Base-by-base conservation (phyloP, 2,329 filamentous ascomycete species). In the Gaeumannomyces tritici region DNA sequence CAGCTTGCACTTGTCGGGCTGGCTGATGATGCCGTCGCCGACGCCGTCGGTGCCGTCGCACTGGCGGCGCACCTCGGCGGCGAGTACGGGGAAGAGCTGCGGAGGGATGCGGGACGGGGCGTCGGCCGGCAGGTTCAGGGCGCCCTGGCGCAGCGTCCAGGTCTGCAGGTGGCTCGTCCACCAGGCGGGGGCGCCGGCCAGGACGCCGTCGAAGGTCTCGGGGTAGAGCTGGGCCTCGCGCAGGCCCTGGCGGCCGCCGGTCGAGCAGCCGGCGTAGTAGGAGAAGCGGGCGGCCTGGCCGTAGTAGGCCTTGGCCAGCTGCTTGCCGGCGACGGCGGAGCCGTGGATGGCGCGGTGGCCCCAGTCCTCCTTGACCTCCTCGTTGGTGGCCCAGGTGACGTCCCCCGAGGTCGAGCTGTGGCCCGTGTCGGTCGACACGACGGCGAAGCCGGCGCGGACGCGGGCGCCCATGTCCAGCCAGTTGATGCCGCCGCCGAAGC, bases 221-320 rank as follows among this genome's bases (percentile, higher is more conserved):
- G 83, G 81, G 64, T 78, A 79, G 24, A 75, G 66, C 66, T 86
- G 79, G 4, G 81, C 74, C 63, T 83, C 78, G 61, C 79, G 80
- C 15, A 85, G 71, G 9, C 83, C 84, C 70, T 87, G 83, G 0
- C 83, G 74, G 0, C 84, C 84, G 28, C 84, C 84, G 0, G 83
- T 86, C 0, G 82, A 85, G 68, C 83, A 86, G 51, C 83, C 83
- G 9, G 77, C 74, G 67, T 80, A 86, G 70, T 85, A 86, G 7
- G 77, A 80, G 68, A 79, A 81, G 15, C 75, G 71, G 29, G 77
- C 75, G 0, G 70, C 67, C 11, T 68, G 61, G 15, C 70, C 66
- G 65, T 86, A 86, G 70, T 81, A 85, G 3, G 71, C 71, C n/a
- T 75, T 68, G 3, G 77, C 75, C 42, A 86, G 70, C 58, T 73